phyloP scores from a whole-genome alignment of 805 yeast species.

The Candida incommunis region DNA sequence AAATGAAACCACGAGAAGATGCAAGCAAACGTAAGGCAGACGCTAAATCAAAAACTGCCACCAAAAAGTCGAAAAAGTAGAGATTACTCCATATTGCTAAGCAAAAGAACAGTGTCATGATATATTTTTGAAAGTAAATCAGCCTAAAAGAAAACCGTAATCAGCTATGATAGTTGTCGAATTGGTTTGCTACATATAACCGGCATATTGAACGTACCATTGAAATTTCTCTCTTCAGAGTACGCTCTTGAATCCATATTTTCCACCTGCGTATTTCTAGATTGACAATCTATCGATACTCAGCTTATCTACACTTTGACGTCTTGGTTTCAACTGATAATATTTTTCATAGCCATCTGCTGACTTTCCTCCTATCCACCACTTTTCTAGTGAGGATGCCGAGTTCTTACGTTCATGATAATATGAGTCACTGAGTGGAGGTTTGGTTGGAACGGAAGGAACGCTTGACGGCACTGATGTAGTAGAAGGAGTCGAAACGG shows the following conservation, averaged over 20 bases:
- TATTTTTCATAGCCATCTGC: constrained; percentile 16
- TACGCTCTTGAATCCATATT: too few species aligned
- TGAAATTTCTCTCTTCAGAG: too few species aligned
- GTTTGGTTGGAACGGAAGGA: neutral
- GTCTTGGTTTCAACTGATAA: constrained; percentile 12
- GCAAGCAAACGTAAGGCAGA: constrained; percentile 23
- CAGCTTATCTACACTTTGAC: neutral
- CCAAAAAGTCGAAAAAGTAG: constrained; percentile 13
- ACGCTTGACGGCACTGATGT: neutral
- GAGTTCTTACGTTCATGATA: constrained; percentile 7
- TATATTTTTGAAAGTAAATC: too few species aligned
- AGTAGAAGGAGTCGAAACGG: constrained; percentile 1
- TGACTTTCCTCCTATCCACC: constrained; percentile 19
- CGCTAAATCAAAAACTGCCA: constrained; percentile 20
- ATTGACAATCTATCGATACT: neutral
- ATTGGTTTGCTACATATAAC: too few species aligned
- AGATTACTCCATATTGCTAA: too few species aligned
- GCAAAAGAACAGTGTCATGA: too few species aligned
- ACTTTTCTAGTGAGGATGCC: constrained; percentile 10
- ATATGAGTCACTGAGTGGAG: neutral
- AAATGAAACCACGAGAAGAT: constrained; percentile 37
- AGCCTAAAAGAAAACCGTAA: too few species aligned
- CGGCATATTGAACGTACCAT: too few species aligned
- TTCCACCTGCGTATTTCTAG: too few species aligned
- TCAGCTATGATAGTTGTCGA: too few species aligned